Conservation (phyloP, 371 early-diverging fungal species). For the Conidiobolus incongruus region DNA sequence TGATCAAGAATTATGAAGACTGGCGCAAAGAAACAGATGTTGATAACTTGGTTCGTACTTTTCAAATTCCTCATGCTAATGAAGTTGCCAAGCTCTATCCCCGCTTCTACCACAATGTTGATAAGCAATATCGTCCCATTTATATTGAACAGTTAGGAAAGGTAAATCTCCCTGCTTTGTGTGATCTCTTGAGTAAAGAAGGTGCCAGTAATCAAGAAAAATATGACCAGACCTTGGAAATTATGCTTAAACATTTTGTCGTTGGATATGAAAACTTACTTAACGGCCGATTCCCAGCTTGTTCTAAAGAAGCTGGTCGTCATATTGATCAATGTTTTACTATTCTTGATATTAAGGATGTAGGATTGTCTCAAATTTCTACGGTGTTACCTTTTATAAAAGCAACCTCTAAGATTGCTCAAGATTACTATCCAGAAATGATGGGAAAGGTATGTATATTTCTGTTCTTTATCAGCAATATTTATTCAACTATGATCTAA, state of each 20-base stretch:
- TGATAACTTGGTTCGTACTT: conserved; percentile 14
- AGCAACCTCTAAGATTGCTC: conserved; percentile 34
- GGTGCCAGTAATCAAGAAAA: conserved; percentile 7
- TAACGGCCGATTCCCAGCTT: conserved; percentile 27
- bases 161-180: conserved; percentile 27
- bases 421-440: conserved; percentile 59
- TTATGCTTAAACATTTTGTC: conserved; percentile 31
- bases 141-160: conserved; percentile 40
- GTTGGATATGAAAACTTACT: conserved; percentile 37
- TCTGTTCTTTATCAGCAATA: no score
- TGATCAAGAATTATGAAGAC: conserved; percentile 31
- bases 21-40: conserved; percentile 33
- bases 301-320: conserved; percentile 20
- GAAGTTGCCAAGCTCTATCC: conserved; percentile 27
- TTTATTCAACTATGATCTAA: no score
- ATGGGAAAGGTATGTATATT: conserved; percentile 19
- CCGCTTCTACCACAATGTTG: conserved; percentile 48
- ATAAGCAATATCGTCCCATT: conserved; percentile 44
- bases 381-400: conserved; percentile 26
- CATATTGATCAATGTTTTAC: conserved; percentile 41
- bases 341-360: conserved; percentile 44
- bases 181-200: conserved; percentile 27
- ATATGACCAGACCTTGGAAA: not conserved
- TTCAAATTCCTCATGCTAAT: conserved; percentile 19
- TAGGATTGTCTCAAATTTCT: conserved; percentile 26